Conservation (phyloP, 1,284 basidiomycete species). For the Ceratobasidium sp. region DNA sequence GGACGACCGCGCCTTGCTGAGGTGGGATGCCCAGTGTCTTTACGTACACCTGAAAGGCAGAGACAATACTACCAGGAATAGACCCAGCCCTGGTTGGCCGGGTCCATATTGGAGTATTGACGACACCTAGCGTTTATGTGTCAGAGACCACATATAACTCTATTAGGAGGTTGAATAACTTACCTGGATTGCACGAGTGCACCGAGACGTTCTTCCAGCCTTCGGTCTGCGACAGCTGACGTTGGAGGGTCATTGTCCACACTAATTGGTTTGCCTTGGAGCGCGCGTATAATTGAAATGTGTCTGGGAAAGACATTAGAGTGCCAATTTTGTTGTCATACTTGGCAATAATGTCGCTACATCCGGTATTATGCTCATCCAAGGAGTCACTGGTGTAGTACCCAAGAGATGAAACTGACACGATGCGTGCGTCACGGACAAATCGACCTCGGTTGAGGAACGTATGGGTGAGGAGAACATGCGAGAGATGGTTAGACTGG, state of each 20-base stretch:
- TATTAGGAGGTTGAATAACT: background rate
- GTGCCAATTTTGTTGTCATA: slow-evolving; percentile 9
- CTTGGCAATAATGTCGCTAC: too few relatives aligned
- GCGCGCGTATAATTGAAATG: slow-evolving; percentile 37
- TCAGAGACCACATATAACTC: too few relatives aligned
- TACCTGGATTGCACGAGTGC: slow-evolving; percentile 42
- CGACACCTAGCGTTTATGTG: slow-evolving; percentile 26
- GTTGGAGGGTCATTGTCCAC: slow-evolving; percentile 38
- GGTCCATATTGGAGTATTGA: slow-evolving; percentile 26
- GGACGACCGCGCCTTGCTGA: slow-evolving; percentile 40
- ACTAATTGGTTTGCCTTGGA: slow-evolving; percentile 42
- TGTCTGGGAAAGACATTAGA: slow-evolving; percentile 1
- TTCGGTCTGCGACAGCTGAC: slow-evolving; percentile 2
- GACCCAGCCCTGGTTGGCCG: background rate
- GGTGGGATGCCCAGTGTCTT: slow-evolving; percentile 35
- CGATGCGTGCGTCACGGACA: slow-evolving; percentile 31
- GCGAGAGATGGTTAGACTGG: slow-evolving; percentile 39
- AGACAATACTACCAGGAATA: background rate
- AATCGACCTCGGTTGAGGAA: slow-evolving; percentile 30
- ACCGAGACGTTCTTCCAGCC: slow-evolving; percentile 41
- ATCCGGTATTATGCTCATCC: background rate
- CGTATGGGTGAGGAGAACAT: slow-evolving; percentile 29
- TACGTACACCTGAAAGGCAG: background rate
- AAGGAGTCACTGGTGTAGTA: slow-evolving; percentile 31
- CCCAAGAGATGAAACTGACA: slow-evolving; percentile 21